Conservation (phyloP, 2,329 filamentous ascomycete species). For the Apiospora arundinis region DNA sequence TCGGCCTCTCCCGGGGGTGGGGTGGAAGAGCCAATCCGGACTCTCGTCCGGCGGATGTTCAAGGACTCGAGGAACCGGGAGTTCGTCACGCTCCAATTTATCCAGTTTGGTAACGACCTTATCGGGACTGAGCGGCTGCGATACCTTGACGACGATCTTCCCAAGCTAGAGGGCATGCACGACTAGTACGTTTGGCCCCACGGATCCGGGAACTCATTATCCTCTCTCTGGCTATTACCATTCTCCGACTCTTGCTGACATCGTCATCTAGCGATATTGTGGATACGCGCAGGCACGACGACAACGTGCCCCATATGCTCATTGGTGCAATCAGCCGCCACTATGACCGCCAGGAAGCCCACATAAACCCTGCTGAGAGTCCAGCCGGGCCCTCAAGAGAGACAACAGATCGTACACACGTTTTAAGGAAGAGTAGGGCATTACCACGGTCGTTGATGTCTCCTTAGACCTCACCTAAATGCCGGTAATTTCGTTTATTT, state of each 20-base stretch:
- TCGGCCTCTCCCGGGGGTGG: not conserved
- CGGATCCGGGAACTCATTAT: too few species aligned
- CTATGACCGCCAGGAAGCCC: not conserved
- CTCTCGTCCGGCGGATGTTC: not conserved
- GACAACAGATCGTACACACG: too few species aligned
- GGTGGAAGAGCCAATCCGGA: not conserved
- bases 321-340: not conserved
- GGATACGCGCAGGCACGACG: not conserved
- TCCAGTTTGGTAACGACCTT: not conserved
- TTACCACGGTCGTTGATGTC: too few species aligned
- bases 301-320: not conserved
- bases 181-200: not conserved
- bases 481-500: too few species aligned
- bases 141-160: conserved; percentile 4
- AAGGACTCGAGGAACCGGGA: not conserved
- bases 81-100: not conserved
- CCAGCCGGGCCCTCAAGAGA: not conserved
- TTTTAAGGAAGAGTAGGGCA: too few species aligned
- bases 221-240: not conserved
- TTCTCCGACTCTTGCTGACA: not conserved
- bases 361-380: not conserved
- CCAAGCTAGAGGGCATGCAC: not conserved
- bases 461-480: too few species aligned
- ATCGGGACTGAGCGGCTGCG: not conserved
- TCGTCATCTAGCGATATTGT: not conserved